Evolutionary conservation across 306 rosid species (phyloP).

Genomic region (Castanea sativa): DNA sequence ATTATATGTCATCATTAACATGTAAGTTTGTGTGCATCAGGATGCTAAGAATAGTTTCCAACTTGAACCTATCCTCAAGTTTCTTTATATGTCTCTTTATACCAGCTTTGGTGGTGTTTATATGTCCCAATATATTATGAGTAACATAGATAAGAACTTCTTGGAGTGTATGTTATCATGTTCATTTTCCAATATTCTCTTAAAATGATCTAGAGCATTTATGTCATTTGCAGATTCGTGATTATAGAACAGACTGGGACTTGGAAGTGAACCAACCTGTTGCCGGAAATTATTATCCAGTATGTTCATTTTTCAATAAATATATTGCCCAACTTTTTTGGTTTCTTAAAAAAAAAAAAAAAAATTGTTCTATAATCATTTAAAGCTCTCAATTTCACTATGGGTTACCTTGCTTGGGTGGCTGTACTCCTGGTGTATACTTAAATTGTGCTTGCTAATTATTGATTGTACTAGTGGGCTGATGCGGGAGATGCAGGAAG

Average conservation of each 20-base stretch:
- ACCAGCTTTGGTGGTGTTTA: background rate
- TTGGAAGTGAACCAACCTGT: slow-evolving; percentile 55
- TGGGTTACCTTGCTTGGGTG: slow-evolving; percentile 5
- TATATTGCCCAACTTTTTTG: background rate
- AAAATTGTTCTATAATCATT: background rate
- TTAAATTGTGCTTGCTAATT: slow-evolving; percentile 2
- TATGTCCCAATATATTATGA: background rate
- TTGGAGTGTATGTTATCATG: background rate
- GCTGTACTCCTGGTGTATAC: slow-evolving; percentile 5
- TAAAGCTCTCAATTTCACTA: slow-evolving; percentile 3
- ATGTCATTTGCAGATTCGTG: slow-evolving; percentile 41
- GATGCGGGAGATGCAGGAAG: too few relatives aligned
- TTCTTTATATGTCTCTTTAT: background rate
- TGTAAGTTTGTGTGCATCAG: background rate
- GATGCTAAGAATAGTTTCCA: background rate
- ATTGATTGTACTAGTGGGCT: background rate
- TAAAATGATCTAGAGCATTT: background rate
- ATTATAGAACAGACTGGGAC: slow-evolving; percentile 57
- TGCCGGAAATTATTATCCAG: slow-evolving; percentile 65
- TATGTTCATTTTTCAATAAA: slow-evolving; percentile 17
- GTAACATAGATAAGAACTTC: background rate
- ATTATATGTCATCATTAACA: background rate
- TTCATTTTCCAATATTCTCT: background rate
- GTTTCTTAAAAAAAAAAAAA: background rate
- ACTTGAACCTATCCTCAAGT: background rate